Base-by-base conservation (phyloP, 352 stramenopile genomes). In the Chrysophaeum taylorii region DNA sequence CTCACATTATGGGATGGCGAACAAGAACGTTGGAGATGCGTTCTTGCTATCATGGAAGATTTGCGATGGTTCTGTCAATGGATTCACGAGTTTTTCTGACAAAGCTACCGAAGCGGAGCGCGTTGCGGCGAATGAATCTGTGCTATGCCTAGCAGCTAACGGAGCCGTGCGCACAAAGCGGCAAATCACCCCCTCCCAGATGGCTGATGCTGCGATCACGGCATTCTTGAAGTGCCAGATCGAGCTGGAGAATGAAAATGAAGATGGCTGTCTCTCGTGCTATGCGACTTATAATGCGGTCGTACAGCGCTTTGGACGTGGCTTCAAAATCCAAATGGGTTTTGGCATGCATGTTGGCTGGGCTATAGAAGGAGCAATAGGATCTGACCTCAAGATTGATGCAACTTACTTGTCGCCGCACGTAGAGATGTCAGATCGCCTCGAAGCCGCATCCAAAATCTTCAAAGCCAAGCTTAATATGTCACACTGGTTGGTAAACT, bases 261-360 rank as follows among this genome's bases (percentile, higher is more conserved):
- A 41, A 7, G 39, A 62, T 1, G 72, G 72, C 23, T 29, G 29
- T 16, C 35, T 76, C 33, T 37, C 60, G 21, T 53, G 69, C 14
- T 78, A 80, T 50, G 37, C 21, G 0, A 37, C 25, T 9, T 37
- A 70, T 25, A 21, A 39, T 0, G 75, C 78, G 2, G 84, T 90
- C 1, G 73, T 89, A 14, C 76, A 78, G 27, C 84, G 84, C 0
- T 93, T 92, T 69, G 87, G 84, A 0, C 80, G 81, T 0, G 70
- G 60, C n/a, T 91, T 92, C 72, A 84, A 83, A 33, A 88, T 90
- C 69, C 88, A 88, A 69, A 91, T 97, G 86, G 92, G 92, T 23
- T 97, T 96, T 75, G 92, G 91, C 38, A 88, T 98, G 76, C 92
- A 97, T 77, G 88, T 95, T n/a, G 93, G 93, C 41, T 96, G 90